These are phyloP conservation scores for Chrysoporthe puriensis DNA, from an alignment of 2,329 filamentous ascomycete species.

Conservation along the genomic window DNA sequence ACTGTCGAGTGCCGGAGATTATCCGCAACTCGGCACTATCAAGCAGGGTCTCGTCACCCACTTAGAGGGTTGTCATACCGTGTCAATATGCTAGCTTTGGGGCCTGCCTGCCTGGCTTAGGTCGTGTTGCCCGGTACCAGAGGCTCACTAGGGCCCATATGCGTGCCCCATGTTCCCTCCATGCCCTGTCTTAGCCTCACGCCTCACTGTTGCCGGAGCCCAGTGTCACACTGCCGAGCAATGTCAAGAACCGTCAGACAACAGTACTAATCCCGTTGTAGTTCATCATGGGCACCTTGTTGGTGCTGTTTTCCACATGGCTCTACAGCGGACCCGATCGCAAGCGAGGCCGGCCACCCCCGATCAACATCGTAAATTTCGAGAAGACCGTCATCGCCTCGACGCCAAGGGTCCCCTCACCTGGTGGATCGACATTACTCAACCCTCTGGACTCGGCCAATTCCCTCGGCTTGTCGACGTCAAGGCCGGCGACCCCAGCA, in stretches of 20 bases:
- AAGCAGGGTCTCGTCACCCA: background rate
- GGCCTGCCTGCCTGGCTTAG: background rate
- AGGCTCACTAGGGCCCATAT: background rate
- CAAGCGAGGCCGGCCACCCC: conserved; percentile 62
- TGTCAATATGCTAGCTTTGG: background rate
- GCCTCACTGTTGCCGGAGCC: background rate
- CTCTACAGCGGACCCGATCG: conserved; percentile 75
- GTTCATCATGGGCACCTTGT: conserved; percentile 79
- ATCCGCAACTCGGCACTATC: background rate
- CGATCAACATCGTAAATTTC: conserved; percentile 71
- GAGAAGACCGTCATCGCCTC: conserved; percentile 72
- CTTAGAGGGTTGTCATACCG: background rate
- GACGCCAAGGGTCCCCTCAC: conserved; percentile 40
- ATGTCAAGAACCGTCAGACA: conserved; percentile 5
- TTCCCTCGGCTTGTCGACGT: conserved; percentile 47
- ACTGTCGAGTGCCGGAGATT: background rate
- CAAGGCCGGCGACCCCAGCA: conserved; percentile 52
- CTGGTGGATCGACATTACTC: conserved; percentile 41
- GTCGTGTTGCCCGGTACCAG: too few species aligned
- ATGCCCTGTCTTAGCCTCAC: background rate
- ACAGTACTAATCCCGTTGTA: conserved; percentile 43
- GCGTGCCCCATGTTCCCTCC: background rate
- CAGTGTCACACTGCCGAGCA: background rate
- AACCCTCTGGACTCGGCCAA: conserved; percentile 47
- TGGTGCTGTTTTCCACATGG: conserved; percentile 83